These are phyloP conservation scores for Amylostereum chailletii DNA, from an alignment of 1,284 basidiomycete species.

Conservation along the genomic window DNA sequence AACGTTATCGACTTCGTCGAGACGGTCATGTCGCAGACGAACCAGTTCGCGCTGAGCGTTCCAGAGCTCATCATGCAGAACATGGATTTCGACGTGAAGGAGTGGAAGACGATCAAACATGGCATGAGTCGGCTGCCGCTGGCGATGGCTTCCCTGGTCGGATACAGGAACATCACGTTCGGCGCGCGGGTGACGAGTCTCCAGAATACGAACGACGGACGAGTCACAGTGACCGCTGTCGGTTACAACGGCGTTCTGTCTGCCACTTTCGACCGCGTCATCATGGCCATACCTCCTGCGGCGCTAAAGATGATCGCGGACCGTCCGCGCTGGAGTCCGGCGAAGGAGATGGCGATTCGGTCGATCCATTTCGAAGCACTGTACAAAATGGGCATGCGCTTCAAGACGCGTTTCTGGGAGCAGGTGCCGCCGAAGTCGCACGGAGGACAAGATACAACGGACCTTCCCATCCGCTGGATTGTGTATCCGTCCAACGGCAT, in stretches of 20 bases:
- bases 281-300: slow-evolving; percentile 15
- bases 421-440: slow-evolving; percentile 10
- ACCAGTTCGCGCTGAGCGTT: slow-evolving; percentile 17
- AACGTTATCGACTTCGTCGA: slow-evolving; percentile 15
- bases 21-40: slow-evolving; percentile 16
- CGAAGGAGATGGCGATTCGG: slow-evolving; percentile 20
- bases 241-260: slow-evolving; percentile 1
- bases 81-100: slow-evolving; percentile 14
- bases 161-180: slow-evolving; percentile 13
- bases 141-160: slow-evolving; percentile 14
- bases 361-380: slow-evolving; percentile 21
- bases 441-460: slow-evolving; percentile 27
- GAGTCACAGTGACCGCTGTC: slow-evolving; percentile 6
- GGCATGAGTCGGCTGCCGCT: slow-evolving; percentile 15
- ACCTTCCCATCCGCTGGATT: slow-evolving; percentile 26
- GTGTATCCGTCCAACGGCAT: slow-evolving; percentile 30
- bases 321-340: slow-evolving; percentile 8
- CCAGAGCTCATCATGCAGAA: slow-evolving; percentile 17
- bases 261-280: slow-evolving; percentile 12
- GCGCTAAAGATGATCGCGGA: slow-evolving; percentile 15
- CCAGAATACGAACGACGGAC: slow-evolving; percentile 7
- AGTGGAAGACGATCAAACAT: slow-evolving; percentile 14
- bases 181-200: slow-evolving; percentile 13
- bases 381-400: slow-evolving; percentile 27
- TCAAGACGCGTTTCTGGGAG: slow-evolving; percentile 29